phyloP scores from a whole-genome alignment of 257 asterid species.

The Solanum lycopersicoides region DNA sequence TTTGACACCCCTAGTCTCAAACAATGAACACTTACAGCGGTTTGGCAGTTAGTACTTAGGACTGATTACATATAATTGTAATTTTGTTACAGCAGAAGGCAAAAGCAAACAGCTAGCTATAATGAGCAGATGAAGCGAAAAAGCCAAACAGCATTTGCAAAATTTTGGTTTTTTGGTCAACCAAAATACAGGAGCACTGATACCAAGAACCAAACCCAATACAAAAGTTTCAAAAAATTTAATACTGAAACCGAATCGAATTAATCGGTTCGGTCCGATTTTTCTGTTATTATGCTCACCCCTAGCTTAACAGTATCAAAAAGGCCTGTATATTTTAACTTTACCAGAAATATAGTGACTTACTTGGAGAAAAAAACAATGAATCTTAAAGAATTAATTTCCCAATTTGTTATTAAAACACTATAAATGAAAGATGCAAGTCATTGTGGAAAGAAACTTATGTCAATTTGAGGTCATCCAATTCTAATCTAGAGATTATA shows the following conservation, averaged over 20 bases:
- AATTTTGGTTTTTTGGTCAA: not conserved
- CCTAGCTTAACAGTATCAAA: not conserved
- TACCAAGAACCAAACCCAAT: not conserved
- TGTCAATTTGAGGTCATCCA: not conserved
- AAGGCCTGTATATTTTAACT: not conserved
- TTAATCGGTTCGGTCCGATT: not conserved
- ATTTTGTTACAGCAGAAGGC: not conserved
- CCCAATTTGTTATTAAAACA: not conserved
- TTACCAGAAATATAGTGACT: not conserved
- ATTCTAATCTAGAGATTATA: not conserved
- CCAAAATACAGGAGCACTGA: not conserved
- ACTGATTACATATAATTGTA: not conserved
- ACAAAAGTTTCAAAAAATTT: not conserved
- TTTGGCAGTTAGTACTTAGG: not conserved
- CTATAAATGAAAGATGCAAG: not conserved
- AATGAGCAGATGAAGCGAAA: not conserved
- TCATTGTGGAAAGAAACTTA: not conserved
- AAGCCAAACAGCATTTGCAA: not conserved
- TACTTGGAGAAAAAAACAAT: not conserved
- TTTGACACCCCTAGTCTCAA: not conserved
- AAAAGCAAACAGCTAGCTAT: not conserved
- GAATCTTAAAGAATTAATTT: not conserved
- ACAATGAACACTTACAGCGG: not conserved
- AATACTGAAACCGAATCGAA: not conserved
- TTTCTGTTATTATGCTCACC: not conserved